Base-by-base conservation (phyloP, 139 green algal genomes). In the Coccomyxa sp. region DNA sequence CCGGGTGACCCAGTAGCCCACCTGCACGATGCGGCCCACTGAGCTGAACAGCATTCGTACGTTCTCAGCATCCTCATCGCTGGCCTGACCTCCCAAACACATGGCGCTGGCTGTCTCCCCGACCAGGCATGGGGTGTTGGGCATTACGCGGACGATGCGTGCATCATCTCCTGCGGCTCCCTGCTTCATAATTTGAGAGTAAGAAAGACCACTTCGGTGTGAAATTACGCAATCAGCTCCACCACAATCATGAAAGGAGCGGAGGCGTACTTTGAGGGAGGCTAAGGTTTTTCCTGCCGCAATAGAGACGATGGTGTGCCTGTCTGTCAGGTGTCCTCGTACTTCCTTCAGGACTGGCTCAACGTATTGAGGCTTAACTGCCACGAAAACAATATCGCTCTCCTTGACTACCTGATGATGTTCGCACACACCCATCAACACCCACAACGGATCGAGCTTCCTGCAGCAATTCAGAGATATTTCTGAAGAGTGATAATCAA, bases 71-170 rank as follows among this genome's bases (percentile, higher is more conserved):
- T 98, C 93, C 16, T 88, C 87, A 13, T 88, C 76, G 27, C 74
- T 85, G 31, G 88, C 85, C 25, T 82, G 82, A 57, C 83, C 83
- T 10, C 95, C 94, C 77, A 96, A 79, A 88, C 93, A 96, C 92
- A 98, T 97, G 60, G 95, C 96, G 15, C 91, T 91, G 28, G 96
- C 96, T 3, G 91, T 95, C 86, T 94, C 93, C 0, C 93, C 94
- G 51, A 99, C 96, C 38, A 99, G 89, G 89, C 96, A 99, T 1
- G 96, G 95, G 10, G 96, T 99, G 91, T 99, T 99, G 63, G 96
- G 96, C 96, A 99, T 99, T 14, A 99, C 96, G 21, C 96, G 91
- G n/a, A 98, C 87, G 3, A 96, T 85, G 21, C 86, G 84, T 7
- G 90, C 86, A 17, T 89, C 77, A 9, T 84, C 58, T 10, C 95